phyloP scores from a whole-genome alignment of 1,284 basidiomycete species.

The Apiotrichum domesticum region DNA sequence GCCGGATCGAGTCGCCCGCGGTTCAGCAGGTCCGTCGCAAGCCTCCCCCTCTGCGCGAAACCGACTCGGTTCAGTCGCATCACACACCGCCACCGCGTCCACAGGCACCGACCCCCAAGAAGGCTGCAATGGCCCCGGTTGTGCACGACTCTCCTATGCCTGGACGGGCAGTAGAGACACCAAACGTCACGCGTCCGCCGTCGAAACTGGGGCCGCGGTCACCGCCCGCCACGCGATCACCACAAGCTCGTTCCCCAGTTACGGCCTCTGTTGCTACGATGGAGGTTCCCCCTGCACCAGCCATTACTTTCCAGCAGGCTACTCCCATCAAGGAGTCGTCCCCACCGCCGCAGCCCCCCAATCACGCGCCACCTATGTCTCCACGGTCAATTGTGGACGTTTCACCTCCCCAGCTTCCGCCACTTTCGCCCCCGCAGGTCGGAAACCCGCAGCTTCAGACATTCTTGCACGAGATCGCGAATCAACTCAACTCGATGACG shows the following conservation, averaged over 20 bases:
- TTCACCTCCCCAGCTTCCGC: conserved; percentile 23
- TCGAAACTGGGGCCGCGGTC: conserved; percentile 26
- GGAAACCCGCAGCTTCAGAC: conserved; percentile 52
- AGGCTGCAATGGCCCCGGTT: conserved; percentile 31
- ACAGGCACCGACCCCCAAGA: conserved; percentile 45
- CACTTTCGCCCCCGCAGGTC: conserved; percentile 46
- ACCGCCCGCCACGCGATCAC: conserved; percentile 29
- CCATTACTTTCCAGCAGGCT: conserved; percentile 48
- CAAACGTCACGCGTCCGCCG: conserved; percentile 13
- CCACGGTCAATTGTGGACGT: not conserved
- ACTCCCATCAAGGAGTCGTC: conserved; percentile 44
- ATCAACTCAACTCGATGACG: conserved; percentile 54
- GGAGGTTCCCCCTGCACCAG: conserved; percentile 27
- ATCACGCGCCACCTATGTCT: not conserved
- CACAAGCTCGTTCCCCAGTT: conserved; percentile 15
- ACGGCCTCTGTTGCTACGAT: conserved; percentile 12
- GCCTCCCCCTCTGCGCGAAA: conserved; percentile 35
- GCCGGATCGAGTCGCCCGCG: conserved; percentile 9
- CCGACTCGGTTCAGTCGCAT: conserved; percentile 34
- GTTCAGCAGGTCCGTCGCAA: conserved; percentile 17
- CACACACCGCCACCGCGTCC: conserved; percentile 31
- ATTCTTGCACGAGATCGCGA: conserved; percentile 56
- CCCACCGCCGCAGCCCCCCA: conserved; percentile 9
- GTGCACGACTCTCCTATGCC: conserved; percentile 14
- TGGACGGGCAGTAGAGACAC: not conserved